Evolutionary conservation across 2,329 filamentous ascomycete species (phyloP).

Genomic region (Botrytis galanthina): DNA sequence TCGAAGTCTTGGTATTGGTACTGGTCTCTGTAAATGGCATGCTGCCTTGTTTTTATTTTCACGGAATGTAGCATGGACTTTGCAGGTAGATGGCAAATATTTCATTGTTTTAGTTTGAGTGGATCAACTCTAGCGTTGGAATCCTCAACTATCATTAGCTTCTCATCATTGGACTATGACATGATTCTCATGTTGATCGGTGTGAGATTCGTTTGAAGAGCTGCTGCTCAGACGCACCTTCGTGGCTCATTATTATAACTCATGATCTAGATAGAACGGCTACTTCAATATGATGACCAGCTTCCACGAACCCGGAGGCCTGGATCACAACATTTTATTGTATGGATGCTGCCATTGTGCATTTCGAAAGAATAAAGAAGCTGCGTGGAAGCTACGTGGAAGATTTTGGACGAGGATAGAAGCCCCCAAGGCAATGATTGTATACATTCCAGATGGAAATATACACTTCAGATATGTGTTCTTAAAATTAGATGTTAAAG

Average conservation of each 20-base stretch:
- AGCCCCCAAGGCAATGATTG: background rate
- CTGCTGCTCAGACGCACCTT: background rate
- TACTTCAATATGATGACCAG: background rate
- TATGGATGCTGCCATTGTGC: background rate
- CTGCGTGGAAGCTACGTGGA: background rate
- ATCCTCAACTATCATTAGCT: background rate
- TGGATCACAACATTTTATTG: background rate
- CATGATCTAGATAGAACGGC: background rate
- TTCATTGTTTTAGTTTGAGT: background rate
- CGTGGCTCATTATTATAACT: background rate
- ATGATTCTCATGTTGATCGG: background rate
- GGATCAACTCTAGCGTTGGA: background rate
- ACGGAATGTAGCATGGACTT: background rate
- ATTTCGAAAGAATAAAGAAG: background rate
- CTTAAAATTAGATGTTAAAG: rapidly evolving
- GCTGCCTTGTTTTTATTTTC: background rate
- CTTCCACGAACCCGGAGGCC: background rate
- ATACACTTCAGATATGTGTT: background rate
- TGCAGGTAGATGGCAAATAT: background rate
- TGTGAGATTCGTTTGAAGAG: background rate
- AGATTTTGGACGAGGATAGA: background rate
- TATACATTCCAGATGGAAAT: background rate
- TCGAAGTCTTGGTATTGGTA: background rate
- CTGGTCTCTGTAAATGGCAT: background rate
- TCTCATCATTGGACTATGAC: background rate